Conservation (phyloP, 164 flowering plant genomes). For the Saururus chinensis region DNA sequence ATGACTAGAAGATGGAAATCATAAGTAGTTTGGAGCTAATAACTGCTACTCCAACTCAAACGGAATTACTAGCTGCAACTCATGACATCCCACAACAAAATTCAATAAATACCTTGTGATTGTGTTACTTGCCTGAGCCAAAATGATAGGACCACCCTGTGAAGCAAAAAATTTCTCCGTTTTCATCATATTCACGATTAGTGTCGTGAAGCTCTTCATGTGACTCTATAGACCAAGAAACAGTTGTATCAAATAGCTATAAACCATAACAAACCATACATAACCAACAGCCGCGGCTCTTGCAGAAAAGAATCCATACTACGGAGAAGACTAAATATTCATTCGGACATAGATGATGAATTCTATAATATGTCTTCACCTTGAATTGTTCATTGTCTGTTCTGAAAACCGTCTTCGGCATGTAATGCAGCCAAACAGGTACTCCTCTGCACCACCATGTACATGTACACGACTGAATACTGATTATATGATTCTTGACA, state of each 20-base stretch:
- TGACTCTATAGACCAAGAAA: conserved; percentile 39
- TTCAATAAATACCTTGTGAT: background rate
- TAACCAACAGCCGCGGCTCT: too few species aligned
- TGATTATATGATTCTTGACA: background rate
- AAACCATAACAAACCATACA: too few species aligned
- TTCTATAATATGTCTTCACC: conserved; percentile 25
- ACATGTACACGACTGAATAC: background rate
- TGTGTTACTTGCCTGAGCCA: conserved; percentile 72
- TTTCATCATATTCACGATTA: conserved; percentile 81
- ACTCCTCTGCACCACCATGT: conserved; percentile 50
- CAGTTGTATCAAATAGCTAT: background rate
- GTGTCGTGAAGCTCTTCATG: conserved; percentile 82
- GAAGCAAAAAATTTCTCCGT: conserved; percentile 81
- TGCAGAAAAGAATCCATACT: too few species aligned
- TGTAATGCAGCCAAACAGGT: conserved; percentile 96
- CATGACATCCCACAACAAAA: background rate
- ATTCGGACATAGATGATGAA: too few species aligned
- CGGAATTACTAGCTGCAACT: too few species aligned
- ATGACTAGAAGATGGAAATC: too few species aligned
- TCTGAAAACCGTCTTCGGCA: conserved; percentile 77
- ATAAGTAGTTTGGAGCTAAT: too few species aligned
- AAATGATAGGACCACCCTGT: conserved; percentile 97
- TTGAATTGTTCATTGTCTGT: conserved; percentile 69
- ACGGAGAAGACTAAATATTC: background rate
- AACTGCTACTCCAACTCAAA: background rate